These are phyloP conservation scores for Geranomyces michiganensis DNA, from an alignment of 192 early-diverging fungal species.

Conservation along the genomic window DNA sequence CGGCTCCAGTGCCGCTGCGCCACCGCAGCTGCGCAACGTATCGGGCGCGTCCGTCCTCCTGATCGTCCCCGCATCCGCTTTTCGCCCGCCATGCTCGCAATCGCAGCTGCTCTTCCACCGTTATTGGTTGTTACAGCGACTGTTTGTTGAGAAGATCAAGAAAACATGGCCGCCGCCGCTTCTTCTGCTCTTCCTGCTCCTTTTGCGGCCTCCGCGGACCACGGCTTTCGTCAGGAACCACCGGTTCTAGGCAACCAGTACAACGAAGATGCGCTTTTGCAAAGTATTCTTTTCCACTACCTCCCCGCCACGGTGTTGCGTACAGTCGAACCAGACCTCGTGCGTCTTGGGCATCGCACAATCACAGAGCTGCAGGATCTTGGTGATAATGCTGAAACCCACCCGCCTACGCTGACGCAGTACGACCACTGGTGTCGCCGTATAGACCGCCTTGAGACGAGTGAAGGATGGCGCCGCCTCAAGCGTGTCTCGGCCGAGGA, in stretches of 20 bases:
- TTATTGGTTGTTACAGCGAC: too few relatives aligned
- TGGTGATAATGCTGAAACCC: constrained; percentile 57
- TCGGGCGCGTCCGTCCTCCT: too few relatives aligned
- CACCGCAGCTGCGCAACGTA: too few relatives aligned
- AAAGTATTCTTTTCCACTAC: constrained; percentile 50
- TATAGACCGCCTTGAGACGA: constrained; percentile 62
- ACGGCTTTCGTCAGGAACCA: constrained; percentile 32
- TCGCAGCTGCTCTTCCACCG: too few relatives aligned
- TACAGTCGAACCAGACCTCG: constrained; percentile 52
- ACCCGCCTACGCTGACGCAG: constrained; percentile 68
- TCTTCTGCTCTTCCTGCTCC: neutral
- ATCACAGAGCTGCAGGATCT: constrained; percentile 50
- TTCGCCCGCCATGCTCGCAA: too few relatives aligned
- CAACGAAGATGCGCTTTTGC: constrained; percentile 48
- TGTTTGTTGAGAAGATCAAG: too few relatives aligned
- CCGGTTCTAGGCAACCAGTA: constrained; percentile 40
- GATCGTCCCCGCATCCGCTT: too few relatives aligned
- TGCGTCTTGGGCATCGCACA: constrained; percentile 41
- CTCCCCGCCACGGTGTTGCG: constrained; percentile 51
- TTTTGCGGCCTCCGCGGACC: constrained; percentile 14
- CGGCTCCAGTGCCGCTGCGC: too few relatives aligned
- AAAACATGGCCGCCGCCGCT: too few relatives aligned
- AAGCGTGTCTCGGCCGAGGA: constrained; percentile 65
- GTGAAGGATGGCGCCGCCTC: constrained; percentile 64
- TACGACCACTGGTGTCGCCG: constrained; percentile 70